Evolutionary conservation across 2,329 filamentous ascomycete genomes (phyloP).

Genomic region (Immersiporthe knoxdaviesiana): DNA sequence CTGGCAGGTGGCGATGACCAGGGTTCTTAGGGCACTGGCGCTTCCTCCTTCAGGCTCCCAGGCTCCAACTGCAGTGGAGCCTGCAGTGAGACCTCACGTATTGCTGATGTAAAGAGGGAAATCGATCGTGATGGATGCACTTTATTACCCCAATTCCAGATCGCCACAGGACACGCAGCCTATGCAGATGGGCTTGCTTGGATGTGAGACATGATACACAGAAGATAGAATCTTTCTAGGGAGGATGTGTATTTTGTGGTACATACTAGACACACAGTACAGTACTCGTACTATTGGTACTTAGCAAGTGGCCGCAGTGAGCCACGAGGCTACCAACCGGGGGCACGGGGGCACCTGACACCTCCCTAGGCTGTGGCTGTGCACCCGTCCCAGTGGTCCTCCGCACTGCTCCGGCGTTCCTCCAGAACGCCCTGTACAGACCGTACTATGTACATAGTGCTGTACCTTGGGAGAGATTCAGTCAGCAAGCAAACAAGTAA

Average conservation of each 20-base stretch:
- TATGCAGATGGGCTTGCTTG: too few relatives aligned
- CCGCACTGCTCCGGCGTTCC: background rate
- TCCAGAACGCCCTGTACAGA: background rate
- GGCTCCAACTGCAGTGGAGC: background rate
- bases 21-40: conserved; percentile 6
- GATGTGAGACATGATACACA: too few relatives aligned
- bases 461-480: background rate
- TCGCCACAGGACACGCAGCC: conserved; percentile 1
- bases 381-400: background rate
- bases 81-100: conserved; percentile 1
- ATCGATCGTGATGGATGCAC: background rate
- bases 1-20: background rate
- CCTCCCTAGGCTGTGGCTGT: conserved; percentile 13
- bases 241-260: background rate
- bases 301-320: background rate
- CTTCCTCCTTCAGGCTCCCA: background rate
- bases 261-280: background rate
- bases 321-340: conserved; percentile 2
- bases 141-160: background rate
- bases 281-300: too few relatives aligned
- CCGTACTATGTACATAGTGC: too few relatives aligned
- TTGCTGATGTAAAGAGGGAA: background rate
- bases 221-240: background rate
- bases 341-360: background rate
- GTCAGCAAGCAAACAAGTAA: background rate